Base-by-base conservation (phyloP, 768 basidiomycete genomes). In the Podaxis sp. region DNA sequence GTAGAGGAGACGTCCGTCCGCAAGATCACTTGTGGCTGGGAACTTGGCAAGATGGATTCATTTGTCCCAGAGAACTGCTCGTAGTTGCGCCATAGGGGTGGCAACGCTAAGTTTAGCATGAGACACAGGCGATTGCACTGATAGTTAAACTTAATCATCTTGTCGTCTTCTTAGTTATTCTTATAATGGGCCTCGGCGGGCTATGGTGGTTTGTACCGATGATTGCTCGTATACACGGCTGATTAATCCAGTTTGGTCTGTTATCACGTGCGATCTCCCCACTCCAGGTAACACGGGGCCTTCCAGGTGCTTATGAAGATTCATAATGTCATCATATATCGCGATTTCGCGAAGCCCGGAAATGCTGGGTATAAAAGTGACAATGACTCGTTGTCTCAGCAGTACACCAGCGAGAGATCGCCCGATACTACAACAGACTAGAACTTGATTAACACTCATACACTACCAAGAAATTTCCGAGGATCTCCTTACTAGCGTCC, bases 261-360 rank as follows among this genome's bases (percentile, higher is more conserved):
- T 43, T 12, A 43, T 43, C 41, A 43, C 13, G 2, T 43, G 27
- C 2, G 25, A 17, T 43, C 43, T 46, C 43, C 5, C 43, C 43
- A 8, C 43, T 8, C 43, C 43, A 19, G 54, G 36, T 55, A 36
- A 41, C 54, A 19, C 33, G 37, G 40, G 54, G n/a, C 52, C 33
- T n/a, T 4, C 17, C 5, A 1, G 2, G 41, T 55, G 54, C 54
- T 55, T 55, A 55, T 38, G 8, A 55, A 55, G 36, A 37, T 25
- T 22, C 33, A 38, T 36, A 40, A 22, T 13, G 19, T 36, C 17
- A 46, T 46, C 15, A 46, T 46, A 46, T 9, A 41, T 38, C 54
- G 37, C 38, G 54, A 55, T 55, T 40, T 55, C 54, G 54, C 36
- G 19, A 55, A 55, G 36, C 17, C 43, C n/a, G n/a, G 19, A 46